Evolutionary conservation across 805 yeast species (phyloP).

Genomic region (Lachancea sp.): DNA sequence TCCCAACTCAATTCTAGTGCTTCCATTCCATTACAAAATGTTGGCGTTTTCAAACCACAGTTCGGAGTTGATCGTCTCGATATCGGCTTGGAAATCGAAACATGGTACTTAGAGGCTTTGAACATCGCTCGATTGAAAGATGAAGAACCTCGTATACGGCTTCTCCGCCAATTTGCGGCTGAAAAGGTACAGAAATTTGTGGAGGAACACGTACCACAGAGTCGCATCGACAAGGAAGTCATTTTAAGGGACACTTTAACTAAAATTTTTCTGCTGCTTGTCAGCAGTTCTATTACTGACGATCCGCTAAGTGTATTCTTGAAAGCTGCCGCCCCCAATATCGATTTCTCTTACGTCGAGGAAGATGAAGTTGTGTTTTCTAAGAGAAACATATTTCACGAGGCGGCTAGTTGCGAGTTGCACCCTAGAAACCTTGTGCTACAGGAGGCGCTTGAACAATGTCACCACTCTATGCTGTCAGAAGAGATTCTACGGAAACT

Average conservation of each 20-base stretch:
- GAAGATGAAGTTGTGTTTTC: conserved; percentile 48
- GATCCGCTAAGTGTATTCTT: conserved; percentile 43
- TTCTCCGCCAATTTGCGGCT: conserved; percentile 21
- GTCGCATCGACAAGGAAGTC: conserved; percentile 18
- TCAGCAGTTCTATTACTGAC: conserved; percentile 54
- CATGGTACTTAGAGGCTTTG: conserved; percentile 31
- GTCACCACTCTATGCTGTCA: conserved; percentile 10
- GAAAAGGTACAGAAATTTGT: conserved; percentile 23
- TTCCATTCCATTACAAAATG: neutral
- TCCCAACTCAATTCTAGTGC: neutral
- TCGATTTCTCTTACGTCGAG: conserved; percentile 67
- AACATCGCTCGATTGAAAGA: conserved; percentile 30
- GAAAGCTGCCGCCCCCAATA: conserved; percentile 30
- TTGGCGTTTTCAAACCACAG: neutral
- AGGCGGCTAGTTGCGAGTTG: conserved; percentile 38
- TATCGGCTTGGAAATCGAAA: conserved; percentile 27
- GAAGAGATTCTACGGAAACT: conserved; percentile 22
- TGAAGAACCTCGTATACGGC: conserved; percentile 20
- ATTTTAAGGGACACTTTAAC: conserved; percentile 40
- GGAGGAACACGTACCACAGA: conserved; percentile 11
- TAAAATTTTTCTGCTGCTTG: conserved; percentile 63
- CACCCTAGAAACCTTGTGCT: conserved; percentile 28
- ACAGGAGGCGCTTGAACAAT: conserved; percentile 18
- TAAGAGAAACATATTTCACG: conserved; percentile 71
- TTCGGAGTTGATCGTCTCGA: conserved; percentile 12